Conservation (phyloP, 257 asterid genomes). For the Solanum rostratum region DNA sequence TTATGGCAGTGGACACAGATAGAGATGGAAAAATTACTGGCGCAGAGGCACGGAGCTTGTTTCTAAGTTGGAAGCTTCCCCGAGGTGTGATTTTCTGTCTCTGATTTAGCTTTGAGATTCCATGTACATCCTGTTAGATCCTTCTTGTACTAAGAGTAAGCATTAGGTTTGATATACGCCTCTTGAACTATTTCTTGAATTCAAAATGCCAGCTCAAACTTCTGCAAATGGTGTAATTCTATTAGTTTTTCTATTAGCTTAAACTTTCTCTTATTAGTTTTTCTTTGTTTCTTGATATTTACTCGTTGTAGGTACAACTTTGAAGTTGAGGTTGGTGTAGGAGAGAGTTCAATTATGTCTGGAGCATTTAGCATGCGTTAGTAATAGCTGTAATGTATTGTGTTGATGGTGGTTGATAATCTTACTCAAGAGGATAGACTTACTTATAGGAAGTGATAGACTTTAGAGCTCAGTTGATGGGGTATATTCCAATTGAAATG, state of each 20-base stretch:
- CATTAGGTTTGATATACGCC: background rate
- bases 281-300: background rate
- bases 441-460: background rate
- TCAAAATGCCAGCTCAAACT: background rate
- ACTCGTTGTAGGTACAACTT: background rate
- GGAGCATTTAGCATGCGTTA: background rate
- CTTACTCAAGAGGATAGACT: background rate
- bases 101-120: background rate
- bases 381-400: background rate
- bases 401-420: background rate
- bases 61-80: conserved; percentile 94
- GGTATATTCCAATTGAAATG: background rate
- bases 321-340: background rate
- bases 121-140: background rate
- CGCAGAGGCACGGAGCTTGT: conserved; percentile 81
- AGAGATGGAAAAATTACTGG: conserved; percentile 94
- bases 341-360: background rate
- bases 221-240: background rate
- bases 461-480: background rate
- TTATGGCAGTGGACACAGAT: conserved; percentile 86
- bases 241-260: background rate
- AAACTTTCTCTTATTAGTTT: background rate
- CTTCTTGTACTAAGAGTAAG: background rate
- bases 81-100: conserved; percentile 35
- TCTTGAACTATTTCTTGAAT: background rate